Evolutionary conservation across 768 basidiomycete genomes (phyloP).

Genomic region (Cystofilobasidium bisporidii): DNA sequence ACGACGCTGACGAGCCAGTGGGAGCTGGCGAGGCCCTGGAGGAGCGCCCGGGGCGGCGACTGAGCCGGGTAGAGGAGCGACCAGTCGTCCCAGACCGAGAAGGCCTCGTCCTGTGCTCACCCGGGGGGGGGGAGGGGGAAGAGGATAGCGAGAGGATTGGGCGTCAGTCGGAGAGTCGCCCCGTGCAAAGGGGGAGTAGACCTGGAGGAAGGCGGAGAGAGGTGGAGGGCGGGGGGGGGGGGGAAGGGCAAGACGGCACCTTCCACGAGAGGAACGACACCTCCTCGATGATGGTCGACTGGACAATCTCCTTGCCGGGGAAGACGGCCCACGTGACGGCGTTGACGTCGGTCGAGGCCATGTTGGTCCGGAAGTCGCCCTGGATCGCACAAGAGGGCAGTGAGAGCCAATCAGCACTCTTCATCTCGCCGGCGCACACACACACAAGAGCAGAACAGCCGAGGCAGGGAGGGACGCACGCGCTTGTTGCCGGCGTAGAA

Average conservation of each 20-base stretch:
- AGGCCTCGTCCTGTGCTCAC: conserved; percentile 72
- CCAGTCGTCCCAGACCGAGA: conserved; percentile 93
- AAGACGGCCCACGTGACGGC: conserved; percentile 99
- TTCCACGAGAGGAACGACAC: conserved; percentile 96
- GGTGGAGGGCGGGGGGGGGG: too few species aligned
- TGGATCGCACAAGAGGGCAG: conserved; percentile 38
- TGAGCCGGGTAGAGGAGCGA: conserved; percentile 69
- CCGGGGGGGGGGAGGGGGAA: not conserved
- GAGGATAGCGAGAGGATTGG: not conserved
- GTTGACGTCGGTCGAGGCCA: conserved; percentile 67
- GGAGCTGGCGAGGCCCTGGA: conserved; percentile 59
- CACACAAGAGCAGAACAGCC: not conserved
- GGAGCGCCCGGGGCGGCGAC: conserved; percentile 60
- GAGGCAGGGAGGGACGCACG: conserved; percentile 44
- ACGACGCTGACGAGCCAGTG: conserved; percentile 87
- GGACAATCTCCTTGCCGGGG: conserved; percentile 87
- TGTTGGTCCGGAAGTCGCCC: conserved; percentile 73
- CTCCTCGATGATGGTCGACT: conserved; percentile 91
- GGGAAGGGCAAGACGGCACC: too few species aligned
- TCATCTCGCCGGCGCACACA: not conserved
- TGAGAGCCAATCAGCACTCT: too few species aligned
- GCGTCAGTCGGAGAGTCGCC: too few species aligned
- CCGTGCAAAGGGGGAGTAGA: too few species aligned
- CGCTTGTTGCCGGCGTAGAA: conserved; percentile 73
- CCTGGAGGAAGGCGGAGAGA: too few species aligned